Evolutionary conservation across 371 early-diverging fungal species (phyloP).

Genomic region (Actinomucor elegans): DNA sequence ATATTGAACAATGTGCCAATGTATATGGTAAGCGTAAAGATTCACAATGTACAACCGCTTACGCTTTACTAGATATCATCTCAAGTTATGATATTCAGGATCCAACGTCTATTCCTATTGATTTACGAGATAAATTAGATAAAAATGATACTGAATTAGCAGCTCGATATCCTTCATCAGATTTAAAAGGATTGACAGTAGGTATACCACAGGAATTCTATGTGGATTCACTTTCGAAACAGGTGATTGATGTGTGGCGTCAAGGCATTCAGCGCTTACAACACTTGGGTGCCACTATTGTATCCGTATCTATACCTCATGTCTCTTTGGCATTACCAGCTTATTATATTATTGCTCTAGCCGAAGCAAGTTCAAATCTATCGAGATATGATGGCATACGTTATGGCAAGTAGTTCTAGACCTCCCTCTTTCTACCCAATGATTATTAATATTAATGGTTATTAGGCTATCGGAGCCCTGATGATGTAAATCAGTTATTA

Average conservation of each 20-base stretch:
- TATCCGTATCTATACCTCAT: conserved; percentile 71
- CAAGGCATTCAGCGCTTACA: conserved; percentile 55
- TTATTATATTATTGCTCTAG: conserved; percentile 87
- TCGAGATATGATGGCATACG: conserved; percentile 88
- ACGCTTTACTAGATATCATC: conserved; percentile 45
- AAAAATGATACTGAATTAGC: conserved; percentile 30
- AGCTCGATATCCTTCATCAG: conserved; percentile 7
- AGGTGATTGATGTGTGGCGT: conserved; percentile 63
- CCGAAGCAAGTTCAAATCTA: conserved; percentile 92
- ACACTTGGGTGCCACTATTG: conserved; percentile 67
- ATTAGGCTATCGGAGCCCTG: conserved; percentile 40
- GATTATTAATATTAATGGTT: neutral
- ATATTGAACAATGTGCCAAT: conserved; percentile 52
- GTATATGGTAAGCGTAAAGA: conserved; percentile 49
- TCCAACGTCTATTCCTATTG: conserved; percentile 53
- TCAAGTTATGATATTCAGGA: conserved; percentile 60
- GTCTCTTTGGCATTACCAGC: conserved; percentile 75
- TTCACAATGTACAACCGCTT: neutral
- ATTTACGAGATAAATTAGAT: conserved; percentile 25
- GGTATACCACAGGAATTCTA: conserved; percentile 83
- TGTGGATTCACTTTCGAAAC: conserved; percentile 64
- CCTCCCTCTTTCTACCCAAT: neutral
- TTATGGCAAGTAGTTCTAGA: conserved; percentile 57
- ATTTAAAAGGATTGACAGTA: conserved; percentile 60
- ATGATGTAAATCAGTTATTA: conserved; percentile 34